A percentile compares a stretch with the other conserved stretches of the same genome.
Evolutionary conservation across 805 yeast genomes (phyloP).

Genomic region (Metschnikowia gruessii): DNA sequence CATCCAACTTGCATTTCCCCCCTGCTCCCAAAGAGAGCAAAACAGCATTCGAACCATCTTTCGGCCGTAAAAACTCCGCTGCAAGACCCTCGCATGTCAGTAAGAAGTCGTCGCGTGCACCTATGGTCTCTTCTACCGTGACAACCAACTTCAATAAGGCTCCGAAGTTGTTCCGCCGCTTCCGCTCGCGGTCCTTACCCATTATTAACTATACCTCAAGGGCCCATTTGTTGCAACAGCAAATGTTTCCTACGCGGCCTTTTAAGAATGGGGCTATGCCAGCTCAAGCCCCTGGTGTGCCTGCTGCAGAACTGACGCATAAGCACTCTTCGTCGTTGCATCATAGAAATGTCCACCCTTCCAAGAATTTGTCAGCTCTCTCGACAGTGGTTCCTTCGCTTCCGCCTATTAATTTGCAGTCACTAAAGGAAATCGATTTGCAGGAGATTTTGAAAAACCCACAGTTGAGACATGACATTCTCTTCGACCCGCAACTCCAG

Average conservation of each 20-base stretch:
- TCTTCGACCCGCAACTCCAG: slow-evolving; percentile 88
- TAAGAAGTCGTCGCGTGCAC: slow-evolving; percentile 15
- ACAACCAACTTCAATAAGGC: slow-evolving; percentile 20
- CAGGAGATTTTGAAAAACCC: slow-evolving; percentile 89
- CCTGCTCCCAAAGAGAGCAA: not conserved
- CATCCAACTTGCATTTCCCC: slow-evolving; percentile 6
- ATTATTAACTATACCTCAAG: slow-evolving; percentile 35
- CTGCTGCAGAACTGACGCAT: slow-evolving; percentile 8
- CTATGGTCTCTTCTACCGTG: slow-evolving; percentile 7
- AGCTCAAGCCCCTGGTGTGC: slow-evolving; percentile 6
- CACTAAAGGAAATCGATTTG: slow-evolving; percentile 80
- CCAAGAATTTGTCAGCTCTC: slow-evolving; percentile 4
- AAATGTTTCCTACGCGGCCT: slow-evolving; percentile 11
- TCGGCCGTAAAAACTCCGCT: slow-evolving; percentile 12
- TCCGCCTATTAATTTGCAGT: slow-evolving; percentile 82
- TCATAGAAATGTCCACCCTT: slow-evolving; percentile 5
- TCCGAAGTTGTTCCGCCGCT: slow-evolving; percentile 35
- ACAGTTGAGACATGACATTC: slow-evolving; percentile 86
- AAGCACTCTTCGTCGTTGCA: slow-evolving; percentile 10
- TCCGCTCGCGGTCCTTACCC: slow-evolving; percentile 41
- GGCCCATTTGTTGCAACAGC: slow-evolving; percentile 17
- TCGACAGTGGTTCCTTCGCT: slow-evolving; percentile 39
- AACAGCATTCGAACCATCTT: slow-evolving; percentile 4
- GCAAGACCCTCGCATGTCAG: slow-evolving; percentile 10
- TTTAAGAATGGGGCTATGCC: slow-evolving; percentile 14